A percentile compares a stretch with the other conserved stretches of the same genome.
Evolutionary conservation across 371 early-diverging fungal species (phyloP).

Genomic region (Rhizopus delemar): DNA sequence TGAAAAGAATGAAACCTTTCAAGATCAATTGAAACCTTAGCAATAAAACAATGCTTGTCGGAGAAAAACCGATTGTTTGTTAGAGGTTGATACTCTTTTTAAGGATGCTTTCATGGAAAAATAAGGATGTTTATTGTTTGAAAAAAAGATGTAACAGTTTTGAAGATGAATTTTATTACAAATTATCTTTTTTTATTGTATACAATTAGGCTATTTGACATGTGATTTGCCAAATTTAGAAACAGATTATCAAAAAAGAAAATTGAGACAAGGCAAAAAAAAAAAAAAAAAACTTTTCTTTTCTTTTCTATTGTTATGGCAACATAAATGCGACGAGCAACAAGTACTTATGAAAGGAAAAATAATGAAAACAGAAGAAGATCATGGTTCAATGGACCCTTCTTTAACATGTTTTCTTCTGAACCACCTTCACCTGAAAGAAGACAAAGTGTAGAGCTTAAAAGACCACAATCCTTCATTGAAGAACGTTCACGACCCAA

Average conservation of each 20-base stretch:
- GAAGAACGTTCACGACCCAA: constrained; percentile 3
- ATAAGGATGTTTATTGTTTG: too few species aligned
- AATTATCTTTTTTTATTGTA: too few species aligned
- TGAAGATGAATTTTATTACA: too few species aligned
- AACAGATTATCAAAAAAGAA: background rate
- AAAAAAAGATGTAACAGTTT: too few species aligned
- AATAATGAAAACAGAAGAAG: constrained; percentile 17
- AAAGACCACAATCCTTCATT: constrained; percentile 20
- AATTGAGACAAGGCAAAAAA: too few species aligned
- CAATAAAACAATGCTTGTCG: too few species aligned
- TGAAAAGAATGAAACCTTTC: too few species aligned
- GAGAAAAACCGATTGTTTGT: too few species aligned
- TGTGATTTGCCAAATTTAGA: background rate
- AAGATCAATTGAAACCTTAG: too few species aligned
- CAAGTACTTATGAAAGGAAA: constrained; percentile 3
- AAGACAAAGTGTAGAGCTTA: background rate
- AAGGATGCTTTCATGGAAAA: too few species aligned
- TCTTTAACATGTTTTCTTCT: constrained; percentile 26
- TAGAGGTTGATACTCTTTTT: too few species aligned
- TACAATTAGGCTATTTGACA: background rate
- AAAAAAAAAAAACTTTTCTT: background rate
- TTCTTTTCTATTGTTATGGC: background rate
- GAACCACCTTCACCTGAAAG: constrained; percentile 27
- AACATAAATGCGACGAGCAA: constrained; percentile 16
- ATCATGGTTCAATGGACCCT: constrained; percentile 26